Evolutionary conservation across 2,329 filamentous ascomycete genomes (phyloP).

Genomic region (Orbilia brochopaga): DNA sequence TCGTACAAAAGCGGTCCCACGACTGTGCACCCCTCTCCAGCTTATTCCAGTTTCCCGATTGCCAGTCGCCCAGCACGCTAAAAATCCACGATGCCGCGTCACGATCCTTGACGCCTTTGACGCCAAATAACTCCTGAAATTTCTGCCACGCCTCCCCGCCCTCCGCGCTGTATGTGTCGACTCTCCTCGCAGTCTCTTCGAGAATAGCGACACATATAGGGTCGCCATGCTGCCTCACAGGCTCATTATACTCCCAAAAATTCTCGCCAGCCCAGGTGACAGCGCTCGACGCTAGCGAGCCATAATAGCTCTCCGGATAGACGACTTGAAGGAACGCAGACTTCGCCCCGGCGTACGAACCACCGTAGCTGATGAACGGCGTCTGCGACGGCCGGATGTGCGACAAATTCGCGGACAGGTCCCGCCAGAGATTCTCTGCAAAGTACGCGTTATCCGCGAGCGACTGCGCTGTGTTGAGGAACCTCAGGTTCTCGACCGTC

Average conservation of each 20-base stretch:
- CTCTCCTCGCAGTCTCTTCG: slow-evolving; percentile 66
- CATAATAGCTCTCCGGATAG: slow-evolving; percentile 81
- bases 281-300: slow-evolving; percentile 78
- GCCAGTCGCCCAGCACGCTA: slow-evolving; percentile 19
- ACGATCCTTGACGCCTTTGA: slow-evolving; percentile 59
- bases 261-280: slow-evolving; percentile 79
- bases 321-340: slow-evolving; percentile 75
- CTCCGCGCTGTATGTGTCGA: slow-evolving; percentile 66
- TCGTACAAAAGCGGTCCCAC: slow-evolving; percentile 45
- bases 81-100: slow-evolving; percentile 33
- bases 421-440: slow-evolving; percentile 68
- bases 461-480: slow-evolving; percentile 82
- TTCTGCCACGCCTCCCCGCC: slow-evolving; percentile 60
- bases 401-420: slow-evolving; percentile 72
- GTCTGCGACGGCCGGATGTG: slow-evolving; percentile 70
- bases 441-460: slow-evolving; percentile 83
- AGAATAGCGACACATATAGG: slow-evolving; percentile 70
- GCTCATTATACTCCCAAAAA: slow-evolving; percentile 72
- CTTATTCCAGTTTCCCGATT: slow-evolving; percentile 44
- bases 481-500: slow-evolving; percentile 73
- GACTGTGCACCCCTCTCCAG: slow-evolving; percentile 12
- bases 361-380: slow-evolving; percentile 80
- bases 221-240: slow-evolving; percentile 65
- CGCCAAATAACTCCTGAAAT: slow-evolving; percentile 64
- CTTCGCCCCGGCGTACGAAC: slow-evolving; percentile 81